Evolutionary conservation across 305 asterid genomes (phyloP), one percentile per base, ranked within the genome.

Genomic region (Rubia balearica): DNA sequence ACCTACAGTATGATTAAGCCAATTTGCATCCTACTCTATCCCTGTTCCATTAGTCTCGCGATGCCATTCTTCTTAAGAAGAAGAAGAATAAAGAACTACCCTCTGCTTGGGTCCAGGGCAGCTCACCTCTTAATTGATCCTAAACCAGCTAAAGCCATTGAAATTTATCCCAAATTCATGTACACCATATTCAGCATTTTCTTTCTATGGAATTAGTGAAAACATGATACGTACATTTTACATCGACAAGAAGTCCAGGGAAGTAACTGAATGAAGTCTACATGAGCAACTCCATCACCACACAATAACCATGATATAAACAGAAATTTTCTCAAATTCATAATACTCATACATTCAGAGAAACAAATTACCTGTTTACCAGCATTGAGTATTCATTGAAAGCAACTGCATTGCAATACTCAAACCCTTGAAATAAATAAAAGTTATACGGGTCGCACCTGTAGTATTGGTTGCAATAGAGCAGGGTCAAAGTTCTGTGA

Each of bases 401-500:
- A 74, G 75, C 68, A 65, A 66, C 74, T 40, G 67, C 73, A 57
- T 11, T 63, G 16, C 62, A 74, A 64, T 55, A 61, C 55, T 17
- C 30, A 75, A 68, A 70, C 69, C 60, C 60, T 65, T 12, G 57
- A 62, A 56, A 42, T 7, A 9, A 68, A 68, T 17, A n/a, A 45
- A 69, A 38, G n/a, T 42, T 57, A 73, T 24, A 63, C 51, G 66
- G 67, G 69, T 71, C 82, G 71, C 74, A 91, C 99, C 96, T 94
- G 98, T 78, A 94, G 73, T 79, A 94, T 80, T 55, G 99, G 98
- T 82, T 73, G 98, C 80, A 94, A 81, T 74, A 91, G 43, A 76
- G 82, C 86, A 55, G 99, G 98, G 82, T 94, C 98, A 63, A 94
- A 94, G 80, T 74, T 85, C 74, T 87, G 86, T 4, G 96, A 89